A percentile compares a stretch with the other conserved stretches of the same genome.
Evolutionary conservation across 2,329 filamentous ascomycete species (phyloP).

Genomic region (Sporothrix luriei): DNA sequence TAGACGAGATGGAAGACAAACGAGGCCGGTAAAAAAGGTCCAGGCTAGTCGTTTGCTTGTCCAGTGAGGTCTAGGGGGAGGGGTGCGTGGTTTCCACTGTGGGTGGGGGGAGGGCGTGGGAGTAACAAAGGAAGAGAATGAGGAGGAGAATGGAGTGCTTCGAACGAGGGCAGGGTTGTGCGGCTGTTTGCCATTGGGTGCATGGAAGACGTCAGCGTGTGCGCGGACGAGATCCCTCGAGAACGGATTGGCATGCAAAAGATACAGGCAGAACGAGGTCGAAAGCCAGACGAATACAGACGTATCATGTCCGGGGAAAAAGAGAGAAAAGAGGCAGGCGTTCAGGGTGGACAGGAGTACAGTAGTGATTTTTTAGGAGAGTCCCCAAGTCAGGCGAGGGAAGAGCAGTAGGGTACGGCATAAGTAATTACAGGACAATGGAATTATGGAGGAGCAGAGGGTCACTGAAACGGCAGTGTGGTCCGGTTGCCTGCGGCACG

Average conservation of each 20-base stretch:
- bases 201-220: not conserved
- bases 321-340: not conserved
- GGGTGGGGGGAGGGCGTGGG: not conserved
- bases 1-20: too few species aligned
- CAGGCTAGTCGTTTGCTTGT: constrained; percentile 1
- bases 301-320: not conserved
- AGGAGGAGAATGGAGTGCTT: not conserved
- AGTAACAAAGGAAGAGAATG: not conserved
- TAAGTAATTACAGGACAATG: not conserved
- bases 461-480: not conserved
- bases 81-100: not conserved
- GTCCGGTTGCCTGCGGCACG: not conserved
- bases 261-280: not conserved
- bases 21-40: not conserved
- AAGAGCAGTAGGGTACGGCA: not conserved
- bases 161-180: not conserved
- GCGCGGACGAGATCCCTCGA: not conserved
- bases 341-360: not conserved
- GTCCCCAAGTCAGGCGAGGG: not conserved
- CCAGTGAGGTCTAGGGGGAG: not conserved
- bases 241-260: not conserved
- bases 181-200: constrained; percentile 22
- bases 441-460: not conserved
- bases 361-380: not conserved
- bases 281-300: not conserved